Percentiles rank a stretch among this genome's conserved stretches.
These are phyloP conservation scores for Penicillium silybi DNA, from an alignment of 495 filamentous ascomycete species.

Conservation along the genomic window DNA sequence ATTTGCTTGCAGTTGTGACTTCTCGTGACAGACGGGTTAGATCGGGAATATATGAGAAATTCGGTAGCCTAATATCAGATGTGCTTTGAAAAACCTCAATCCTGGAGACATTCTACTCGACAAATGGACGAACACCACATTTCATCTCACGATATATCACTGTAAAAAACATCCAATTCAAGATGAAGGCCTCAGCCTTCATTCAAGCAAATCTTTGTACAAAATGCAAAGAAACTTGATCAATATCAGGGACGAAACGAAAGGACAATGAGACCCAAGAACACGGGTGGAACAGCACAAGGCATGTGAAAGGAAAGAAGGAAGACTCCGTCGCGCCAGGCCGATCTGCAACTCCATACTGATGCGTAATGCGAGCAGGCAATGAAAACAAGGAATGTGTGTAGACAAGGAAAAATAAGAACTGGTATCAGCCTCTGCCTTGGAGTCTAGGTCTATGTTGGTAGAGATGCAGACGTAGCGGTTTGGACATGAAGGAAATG, in stretches of 20 bases:
- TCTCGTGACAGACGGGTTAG: no score
- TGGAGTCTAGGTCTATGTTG: conserved; percentile 24
- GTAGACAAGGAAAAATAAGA: conserved; percentile 3
- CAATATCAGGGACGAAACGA: not conserved
- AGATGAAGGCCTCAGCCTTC: not conserved
- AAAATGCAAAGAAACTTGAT: not conserved
- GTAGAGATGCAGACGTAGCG: conserved; percentile 1
- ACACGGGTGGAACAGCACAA: not conserved
- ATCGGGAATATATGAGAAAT: no score
- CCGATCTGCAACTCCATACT: conserved; percentile 22
- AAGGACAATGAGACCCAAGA: not conserved
- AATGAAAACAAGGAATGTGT: not conserved
- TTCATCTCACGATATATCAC: not conserved
- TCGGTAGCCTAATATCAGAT: no score
- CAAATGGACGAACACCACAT: not conserved
- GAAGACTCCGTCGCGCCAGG: conserved; percentile 10
- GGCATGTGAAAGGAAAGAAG: conserved; percentile 4
- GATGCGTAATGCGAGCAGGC: conserved; percentile 22
- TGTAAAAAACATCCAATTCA: not conserved
- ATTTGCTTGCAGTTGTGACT: no score
- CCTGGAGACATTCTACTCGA: no score
- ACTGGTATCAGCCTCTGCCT: not conserved
- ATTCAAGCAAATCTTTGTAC: not conserved
- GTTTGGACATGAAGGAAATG: not conserved
- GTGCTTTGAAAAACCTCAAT: no score